Conservation (phyloP, 805 yeast genomes). For the Candida vaughaniae region DNA sequence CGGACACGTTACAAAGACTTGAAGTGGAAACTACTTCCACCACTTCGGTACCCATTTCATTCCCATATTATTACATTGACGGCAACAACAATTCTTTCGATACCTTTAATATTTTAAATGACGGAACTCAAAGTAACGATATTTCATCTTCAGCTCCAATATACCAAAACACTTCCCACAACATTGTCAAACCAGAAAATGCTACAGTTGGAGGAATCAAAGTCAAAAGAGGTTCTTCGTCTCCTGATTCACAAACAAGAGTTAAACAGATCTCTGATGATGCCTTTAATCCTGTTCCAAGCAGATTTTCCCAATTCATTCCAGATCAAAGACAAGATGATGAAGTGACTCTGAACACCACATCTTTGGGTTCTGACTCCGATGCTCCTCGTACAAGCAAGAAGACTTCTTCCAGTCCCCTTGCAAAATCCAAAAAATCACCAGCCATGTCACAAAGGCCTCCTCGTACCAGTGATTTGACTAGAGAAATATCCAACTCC, state of each 20-base stretch:
- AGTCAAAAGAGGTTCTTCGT: constrained; percentile 1
- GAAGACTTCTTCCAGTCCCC: background rate
- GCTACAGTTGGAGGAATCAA: constrained; percentile 7
- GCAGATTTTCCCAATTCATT: constrained; percentile 40
- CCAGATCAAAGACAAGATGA: constrained; percentile 24
- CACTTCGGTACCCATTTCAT: constrained; percentile 26
- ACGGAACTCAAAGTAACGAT: constrained; percentile 4
- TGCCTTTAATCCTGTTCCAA: constrained; percentile 36
- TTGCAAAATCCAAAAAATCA: constrained; percentile 2
- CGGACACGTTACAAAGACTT: constrained; percentile 15
- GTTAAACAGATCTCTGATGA: constrained; percentile 4
- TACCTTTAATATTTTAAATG: constrained; percentile 21
- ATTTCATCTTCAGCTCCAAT: constrained; percentile 10
- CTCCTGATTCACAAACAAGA: background rate
- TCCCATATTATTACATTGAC: constrained; percentile 25
- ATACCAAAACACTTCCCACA: constrained; percentile 28
- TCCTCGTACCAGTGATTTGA: background rate
- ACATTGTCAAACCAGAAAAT: constrained; percentile 4
- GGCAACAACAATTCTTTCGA: constrained; percentile 23
- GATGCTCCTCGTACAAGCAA: background rate
- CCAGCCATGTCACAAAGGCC: constrained; percentile 1
- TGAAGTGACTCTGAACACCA: constrained; percentile 8
- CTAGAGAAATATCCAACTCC: constrained; percentile 28
- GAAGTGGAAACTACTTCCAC: constrained; percentile 27
- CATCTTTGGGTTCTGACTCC: constrained; percentile 10